A percentile compares a stretch with the other conserved stretches of the same genome.
These are phyloP conservation scores for Collybiopsis confluens DNA, from an alignment of 768 basidiomycete genomes.

Conservation along the genomic window DNA sequence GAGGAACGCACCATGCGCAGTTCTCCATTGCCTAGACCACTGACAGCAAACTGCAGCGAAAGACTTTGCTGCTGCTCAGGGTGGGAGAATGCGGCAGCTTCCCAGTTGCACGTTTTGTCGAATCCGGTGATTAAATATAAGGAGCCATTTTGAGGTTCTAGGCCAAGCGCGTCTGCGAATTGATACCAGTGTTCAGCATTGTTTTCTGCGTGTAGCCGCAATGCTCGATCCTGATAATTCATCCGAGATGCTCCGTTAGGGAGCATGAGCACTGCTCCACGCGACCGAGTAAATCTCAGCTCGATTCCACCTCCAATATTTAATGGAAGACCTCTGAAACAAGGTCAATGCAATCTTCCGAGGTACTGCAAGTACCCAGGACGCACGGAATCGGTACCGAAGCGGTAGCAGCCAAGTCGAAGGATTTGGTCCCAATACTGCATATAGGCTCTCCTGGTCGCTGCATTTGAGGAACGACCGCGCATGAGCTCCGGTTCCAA, in stretches of 20 bases:
- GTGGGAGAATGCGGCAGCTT: constrained; percentile 17
- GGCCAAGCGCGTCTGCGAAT: constrained; percentile 12
- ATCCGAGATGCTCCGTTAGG: constrained; percentile 13
- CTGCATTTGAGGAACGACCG: neutral
- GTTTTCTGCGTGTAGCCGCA: constrained; percentile 9
- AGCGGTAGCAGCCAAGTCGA: too few relatives aligned
- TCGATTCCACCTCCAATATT: too few relatives aligned
- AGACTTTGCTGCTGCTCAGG: neutral
- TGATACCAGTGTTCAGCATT: constrained; percentile 16
- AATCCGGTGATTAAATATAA: constrained; percentile 22
- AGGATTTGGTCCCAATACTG: neutral
- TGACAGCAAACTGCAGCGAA: neutral
- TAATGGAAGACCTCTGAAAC: too few relatives aligned
- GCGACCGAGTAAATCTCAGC: neutral
- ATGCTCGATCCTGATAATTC: constrained; percentile 7
- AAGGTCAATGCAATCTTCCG: too few relatives aligned
- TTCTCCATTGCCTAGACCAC: neutral
- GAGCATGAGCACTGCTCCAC: constrained; percentile 16
- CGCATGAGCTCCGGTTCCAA: neutral
- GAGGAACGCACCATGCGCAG: neutral
- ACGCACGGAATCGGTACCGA: too few relatives aligned
- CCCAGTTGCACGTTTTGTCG: constrained; percentile 21
- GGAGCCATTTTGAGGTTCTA: constrained; percentile 17
- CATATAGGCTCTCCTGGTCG: neutral
- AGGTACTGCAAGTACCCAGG: too few relatives aligned